These are phyloP conservation scores for Dysphania ambrosioides DNA, from an alignment of 148 eudicot genomes.

Conservation along the genomic window DNA sequence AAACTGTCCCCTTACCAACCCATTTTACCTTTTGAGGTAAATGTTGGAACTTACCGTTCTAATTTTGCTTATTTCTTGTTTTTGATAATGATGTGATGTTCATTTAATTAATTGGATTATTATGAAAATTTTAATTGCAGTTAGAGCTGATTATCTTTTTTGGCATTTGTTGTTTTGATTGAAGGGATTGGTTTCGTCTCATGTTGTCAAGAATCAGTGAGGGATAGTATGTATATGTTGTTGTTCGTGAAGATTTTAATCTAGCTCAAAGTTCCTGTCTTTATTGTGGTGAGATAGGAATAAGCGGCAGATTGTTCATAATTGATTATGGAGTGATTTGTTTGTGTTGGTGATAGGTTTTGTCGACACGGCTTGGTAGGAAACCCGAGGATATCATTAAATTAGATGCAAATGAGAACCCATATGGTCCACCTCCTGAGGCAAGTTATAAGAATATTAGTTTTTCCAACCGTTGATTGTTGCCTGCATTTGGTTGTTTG, in stretches of 20 bases:
- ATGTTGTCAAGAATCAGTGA: not conserved
- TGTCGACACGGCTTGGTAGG: too few relatives aligned
- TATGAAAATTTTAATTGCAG: not conserved
- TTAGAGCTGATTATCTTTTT: conserved; percentile 1
- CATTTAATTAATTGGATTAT: not conserved
- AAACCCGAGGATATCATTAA: too few relatives aligned
- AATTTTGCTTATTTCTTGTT: conserved; percentile 1
- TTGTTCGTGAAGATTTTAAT: not conserved
- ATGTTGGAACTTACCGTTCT: not conserved
- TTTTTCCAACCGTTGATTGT: too few relatives aligned
- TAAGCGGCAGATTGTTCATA: not conserved
- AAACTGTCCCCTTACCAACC: conserved; percentile 82
- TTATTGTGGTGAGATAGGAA: not conserved
- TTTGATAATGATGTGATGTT: not conserved
- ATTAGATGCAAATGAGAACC: conserved; percentile 93
- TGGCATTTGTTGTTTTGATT: too few relatives aligned
- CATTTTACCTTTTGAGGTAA: conserved; percentile 74
- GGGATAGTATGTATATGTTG: not conserved
- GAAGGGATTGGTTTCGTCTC: too few relatives aligned
- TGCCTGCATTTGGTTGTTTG: not conserved
- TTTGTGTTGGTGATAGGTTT: too few relatives aligned
- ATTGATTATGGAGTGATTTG: too few relatives aligned
- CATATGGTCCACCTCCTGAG: conserved; percentile 99
- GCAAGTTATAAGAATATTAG: conserved; percentile 35
- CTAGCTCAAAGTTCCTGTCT: not conserved